phyloP scores from a whole-genome alignment of 1,139 yeast species.

The Insectozyma bohioensis region DNA sequence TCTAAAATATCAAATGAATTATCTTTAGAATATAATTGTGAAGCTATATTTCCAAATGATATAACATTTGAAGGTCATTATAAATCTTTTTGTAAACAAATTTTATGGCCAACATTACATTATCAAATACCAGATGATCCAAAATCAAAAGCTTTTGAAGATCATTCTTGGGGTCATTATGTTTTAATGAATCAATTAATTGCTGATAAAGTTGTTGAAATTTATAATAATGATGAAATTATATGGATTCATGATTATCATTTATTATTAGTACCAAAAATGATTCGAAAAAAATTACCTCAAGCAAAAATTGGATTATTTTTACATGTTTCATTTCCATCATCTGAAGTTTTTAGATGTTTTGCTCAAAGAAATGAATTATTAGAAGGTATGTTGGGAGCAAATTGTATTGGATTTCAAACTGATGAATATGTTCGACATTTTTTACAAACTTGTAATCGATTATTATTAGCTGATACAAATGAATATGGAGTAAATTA shows the following conservation, averaged over 20 bases:
- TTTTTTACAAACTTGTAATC: slow-evolving; percentile 85
- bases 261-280: slow-evolving; percentile 77
- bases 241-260: slow-evolving; percentile 97
- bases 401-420: slow-evolving; percentile 86
- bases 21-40: slow-evolving; percentile 50
- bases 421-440: slow-evolving; percentile 92
- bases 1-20: slow-evolving; percentile 47
- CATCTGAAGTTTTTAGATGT: slow-evolving; percentile 93
- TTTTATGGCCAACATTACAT: slow-evolving; percentile 95
- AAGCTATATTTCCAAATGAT: slow-evolving; percentile 74
- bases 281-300: slow-evolving; percentile 77
- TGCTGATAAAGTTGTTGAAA: slow-evolving; percentile 71
- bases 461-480: slow-evolving; percentile 80
- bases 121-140: slow-evolving; percentile 97
- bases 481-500: slow-evolving; percentile 71
- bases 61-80: slow-evolving; percentile 85
- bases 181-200: slow-evolving; percentile 70
- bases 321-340: slow-evolving; percentile 92
- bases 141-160: slow-evolving; percentile 91
- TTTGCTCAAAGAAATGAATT: slow-evolving; percentile 81
- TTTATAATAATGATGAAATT: slow-evolving; percentile 51
- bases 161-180: slow-evolving; percentile 90
- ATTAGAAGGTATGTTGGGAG: slow-evolving; percentile 83
- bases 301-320: slow-evolving; percentile 88
- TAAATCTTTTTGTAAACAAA: slow-evolving; percentile 85